Percentiles rank a stretch among this genome's conserved stretches.
Evolutionary conservation across 2,329 filamentous ascomycete species (phyloP).

Genomic region (Scedosporium minutisporum): DNA sequence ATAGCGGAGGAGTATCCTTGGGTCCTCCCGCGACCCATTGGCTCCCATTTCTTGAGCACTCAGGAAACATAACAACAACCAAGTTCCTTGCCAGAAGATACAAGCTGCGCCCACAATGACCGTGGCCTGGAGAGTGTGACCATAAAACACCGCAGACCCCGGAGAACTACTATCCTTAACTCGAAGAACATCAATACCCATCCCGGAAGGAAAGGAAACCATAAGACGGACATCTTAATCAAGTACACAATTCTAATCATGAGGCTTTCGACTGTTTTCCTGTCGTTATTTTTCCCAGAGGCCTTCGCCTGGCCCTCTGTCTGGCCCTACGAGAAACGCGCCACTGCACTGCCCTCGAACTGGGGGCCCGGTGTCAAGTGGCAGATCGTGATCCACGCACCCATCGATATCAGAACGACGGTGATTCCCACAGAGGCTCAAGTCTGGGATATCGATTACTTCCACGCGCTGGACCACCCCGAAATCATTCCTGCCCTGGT

Average conservation of each 20-base stretch:
- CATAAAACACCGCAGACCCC: neutral
- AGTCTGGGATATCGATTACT: slow-evolving; percentile 23
- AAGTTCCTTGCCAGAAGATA: neutral
- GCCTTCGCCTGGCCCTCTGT: neutral
- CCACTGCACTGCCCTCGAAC: neutral
- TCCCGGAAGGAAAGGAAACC: neutral
- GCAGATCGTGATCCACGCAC: slow-evolving; percentile 21
- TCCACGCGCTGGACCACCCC: slow-evolving; percentile 16
- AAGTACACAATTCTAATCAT: neutral
- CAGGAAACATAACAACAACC: neutral
- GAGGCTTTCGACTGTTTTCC: neutral
- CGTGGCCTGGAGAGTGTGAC: neutral
- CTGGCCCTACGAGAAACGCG: neutral
- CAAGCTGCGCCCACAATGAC: neutral
- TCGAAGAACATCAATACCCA: neutral
- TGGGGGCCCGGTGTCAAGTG: slow-evolving; percentile 20
- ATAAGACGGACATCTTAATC: neutral
- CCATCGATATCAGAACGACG: slow-evolving; percentile 16
- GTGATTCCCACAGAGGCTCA: slow-evolving; percentile 17
- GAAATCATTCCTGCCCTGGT: slow-evolving; percentile 19
- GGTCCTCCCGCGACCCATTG: neutral
- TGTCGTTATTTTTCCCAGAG: neutral
- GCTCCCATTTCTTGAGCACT: neutral
- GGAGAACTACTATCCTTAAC: neutral
- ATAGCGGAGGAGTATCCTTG: neutral